Base-by-base conservation (phyloP, 768 basidiomycete species). In the Leccinum boreale region DNA sequence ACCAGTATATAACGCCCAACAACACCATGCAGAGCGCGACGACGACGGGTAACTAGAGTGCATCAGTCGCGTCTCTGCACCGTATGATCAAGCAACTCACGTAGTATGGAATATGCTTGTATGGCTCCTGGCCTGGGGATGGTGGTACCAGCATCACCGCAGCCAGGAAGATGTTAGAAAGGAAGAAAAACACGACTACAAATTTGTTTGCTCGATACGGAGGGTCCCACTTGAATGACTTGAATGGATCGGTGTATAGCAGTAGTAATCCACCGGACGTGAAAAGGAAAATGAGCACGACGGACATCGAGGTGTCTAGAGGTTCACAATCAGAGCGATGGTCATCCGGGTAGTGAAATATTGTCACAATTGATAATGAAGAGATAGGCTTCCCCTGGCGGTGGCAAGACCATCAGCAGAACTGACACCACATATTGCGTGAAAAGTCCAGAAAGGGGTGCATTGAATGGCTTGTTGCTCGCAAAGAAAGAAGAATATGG, bases 321-420 rank as follows among this genome's bases (percentile, higher is more conserved):
- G 35, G 35, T 14, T 23, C 24, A 35, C 11, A 36, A 26, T 57
- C 19, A 58, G 52, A 14, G 15, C 28, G 21, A 19, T 4, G 21
- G 3, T 29, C 42, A 8, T 29, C 28, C 29, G 49, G 19, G 55
- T 36, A 26, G 29, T 23, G 19, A 52, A 11, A 17, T 21, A 68
- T 17, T 21, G 69, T 59, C 52, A 86, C 88, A 67, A 64, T 82
- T 87, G 56, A 88, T 77, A 63, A 85, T 77, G 70, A 92, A 89
- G 29, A 84, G 76, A 65, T 89, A 92, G 0, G 86, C 87, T 62
- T 91, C 89, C 3, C 90, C 89, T 0, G 86, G 79, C 0, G 89
- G 90, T 0, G 85, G 77, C 1, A 77, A 76, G 6, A 83, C 62
- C 49, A 87, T 74, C 56, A 87, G 74, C 11, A 78, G 61, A 21